Evolutionary conservation across 2,329 filamentous ascomycete species (phyloP), one percentile per base, ranked within the genome.

Genomic region (Cercospora canescens): DNA sequence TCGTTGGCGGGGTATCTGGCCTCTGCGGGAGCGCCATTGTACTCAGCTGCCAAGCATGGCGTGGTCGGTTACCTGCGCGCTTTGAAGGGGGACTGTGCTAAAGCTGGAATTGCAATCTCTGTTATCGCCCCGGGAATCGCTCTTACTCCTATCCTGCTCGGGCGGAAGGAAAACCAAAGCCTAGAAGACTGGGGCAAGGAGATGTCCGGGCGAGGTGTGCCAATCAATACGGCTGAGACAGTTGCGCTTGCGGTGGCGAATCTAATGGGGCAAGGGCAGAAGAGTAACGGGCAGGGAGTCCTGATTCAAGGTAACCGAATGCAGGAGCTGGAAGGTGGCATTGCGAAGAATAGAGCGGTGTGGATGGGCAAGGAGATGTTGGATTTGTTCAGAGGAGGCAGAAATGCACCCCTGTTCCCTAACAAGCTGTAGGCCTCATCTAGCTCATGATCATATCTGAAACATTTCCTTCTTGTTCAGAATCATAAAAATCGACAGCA

Each of bases 351-450:
- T 21, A 78, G 82, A 65, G 77, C 77, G 66, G 69, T 71, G 55
- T 85, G 83, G 83, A 83, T 84, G 82, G 78, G 81, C 0, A 80
- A 78, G 68, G 82, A 85, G 71, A 84, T 84, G 82, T 72, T 85
- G 74, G 78, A 79, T 11, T 69, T 83, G 71, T 84, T 84, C 64
- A 72, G 81, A 41, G 80, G 81, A 24, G 82, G 82, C 2, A 76
- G 82, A 56, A 70, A 70, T 64, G 74, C 73, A 14, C 73, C 74
- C 4, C 56, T 76, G 63, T 76, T 76, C 61, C 74, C 74, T 9
- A 75, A 76, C 48, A 75, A 76, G 68, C 64, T 76, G 60, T 76
- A 60, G 59, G 41, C 11, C 34, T 14, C 2, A 14, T n/a, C 30
- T 54, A 55, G 32, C 26, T 55, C 60, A 62, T 60, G 14, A 55